Evolutionary conservation across 257 asterid species (phyloP).

Genomic region (Buddleja alternifolia): DNA sequence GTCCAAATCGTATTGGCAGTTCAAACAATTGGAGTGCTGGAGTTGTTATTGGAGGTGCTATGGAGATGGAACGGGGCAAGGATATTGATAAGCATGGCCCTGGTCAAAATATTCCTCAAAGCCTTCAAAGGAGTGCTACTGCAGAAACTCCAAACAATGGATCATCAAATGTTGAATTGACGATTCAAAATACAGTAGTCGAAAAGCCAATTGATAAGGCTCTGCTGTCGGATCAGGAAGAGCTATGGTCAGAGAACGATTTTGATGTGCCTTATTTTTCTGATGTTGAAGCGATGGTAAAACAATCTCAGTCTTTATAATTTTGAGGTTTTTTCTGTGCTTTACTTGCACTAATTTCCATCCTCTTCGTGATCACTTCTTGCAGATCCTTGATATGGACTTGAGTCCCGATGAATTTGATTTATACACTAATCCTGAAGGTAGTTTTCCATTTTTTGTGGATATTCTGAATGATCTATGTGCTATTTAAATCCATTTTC

Average conservation of each 20-base stretch:
- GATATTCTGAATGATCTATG: slow-evolving; percentile 15
- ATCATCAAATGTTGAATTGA: slow-evolving; percentile 36
- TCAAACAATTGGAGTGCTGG: slow-evolving; percentile 28
- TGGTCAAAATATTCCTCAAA: slow-evolving; percentile 31
- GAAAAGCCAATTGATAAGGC: slow-evolving; percentile 30
- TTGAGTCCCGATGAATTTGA: slow-evolving; percentile 62
- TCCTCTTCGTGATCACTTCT: slow-evolving; percentile 20
- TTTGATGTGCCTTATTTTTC: slow-evolving; percentile 69
- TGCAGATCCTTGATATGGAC: slow-evolving; percentile 90
- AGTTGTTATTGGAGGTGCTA: slow-evolving; percentile 29
- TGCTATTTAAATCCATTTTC: not conserved
- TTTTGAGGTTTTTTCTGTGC: slow-evolving; percentile 18
- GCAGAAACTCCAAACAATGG: slow-evolving; percentile 33
- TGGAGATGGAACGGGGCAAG: slow-evolving; percentile 40
- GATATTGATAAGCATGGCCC: slow-evolving; percentile 27
- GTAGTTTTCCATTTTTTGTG: slow-evolving; percentile 46
- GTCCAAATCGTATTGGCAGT: slow-evolving; percentile 24
- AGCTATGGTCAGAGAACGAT: slow-evolving; percentile 51
- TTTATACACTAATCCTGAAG: slow-evolving; percentile 46
- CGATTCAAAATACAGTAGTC: slow-evolving; percentile 25
- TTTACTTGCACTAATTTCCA: slow-evolving; percentile 29
- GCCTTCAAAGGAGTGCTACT: slow-evolving; percentile 34
- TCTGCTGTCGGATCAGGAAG: slow-evolving; percentile 51
- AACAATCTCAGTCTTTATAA: slow-evolving; percentile 26
- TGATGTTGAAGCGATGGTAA: slow-evolving; percentile 88